Evolutionary conservation across 352 stramenopile genomes (phyloP), one percentile per base, ranked within the genome.

Genomic region (Pythium scleroteichum): DNA sequence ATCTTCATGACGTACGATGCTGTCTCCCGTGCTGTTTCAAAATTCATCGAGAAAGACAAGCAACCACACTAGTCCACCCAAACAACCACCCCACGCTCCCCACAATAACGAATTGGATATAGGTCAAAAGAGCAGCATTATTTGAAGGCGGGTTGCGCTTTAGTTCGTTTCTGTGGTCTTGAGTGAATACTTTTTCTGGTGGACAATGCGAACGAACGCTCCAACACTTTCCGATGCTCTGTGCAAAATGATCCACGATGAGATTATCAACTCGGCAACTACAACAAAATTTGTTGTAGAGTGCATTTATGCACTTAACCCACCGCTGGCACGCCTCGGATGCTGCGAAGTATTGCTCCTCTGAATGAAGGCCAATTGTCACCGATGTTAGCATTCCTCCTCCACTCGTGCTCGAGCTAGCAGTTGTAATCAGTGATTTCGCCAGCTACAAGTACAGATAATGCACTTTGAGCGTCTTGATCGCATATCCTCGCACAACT

Each of bases 1-100:
- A 99, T 99, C 72, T 99, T 99, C 73, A 98, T 98, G 91, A 92
- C 85, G 13, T 95, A 94, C 69, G 88, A 96, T 61, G 72, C 79
- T 58, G 90, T 96, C 62, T 81, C 80, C 26, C 71, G 72, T 45
- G 46, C 70, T 29, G 80, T 92, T 14, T 72, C 80, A 1, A 58
- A 50, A 20, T 78, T 87, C 52, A 64, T 92, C 2, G 82, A 92
- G 12, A 63, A 69, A 27, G 27, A 68, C 14, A 47, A 60, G 55
- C 6, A 44, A n/a, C 17, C 6, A 10, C 10, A 35, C 29, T 35
- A 35, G 29, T 35, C 10, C 29, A 35, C 29, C 5, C 29, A 10
- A 35, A 10, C 29, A n/a, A 20, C 6, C 13, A 17, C 13, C 3
- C 38, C 13, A n/a, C 38, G 27, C 29, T 35, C 13, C 19, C 5